These are phyloP conservation scores for Thielaviopsis ethacetica DNA, from an alignment of 2,329 filamentous ascomycete species.

Conservation along the genomic window DNA sequence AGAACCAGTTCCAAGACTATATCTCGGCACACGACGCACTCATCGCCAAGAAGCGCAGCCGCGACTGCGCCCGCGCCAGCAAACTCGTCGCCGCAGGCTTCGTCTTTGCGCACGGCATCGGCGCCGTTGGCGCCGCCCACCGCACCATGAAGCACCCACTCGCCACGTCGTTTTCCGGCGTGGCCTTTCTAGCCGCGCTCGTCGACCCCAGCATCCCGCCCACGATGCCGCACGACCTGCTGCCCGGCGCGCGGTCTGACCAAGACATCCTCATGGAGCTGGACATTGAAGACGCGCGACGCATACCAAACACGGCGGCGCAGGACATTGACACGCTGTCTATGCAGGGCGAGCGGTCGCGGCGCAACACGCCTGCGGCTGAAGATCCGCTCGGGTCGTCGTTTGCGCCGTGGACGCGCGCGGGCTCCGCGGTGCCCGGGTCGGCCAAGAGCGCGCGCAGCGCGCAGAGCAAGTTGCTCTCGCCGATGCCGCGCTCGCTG, in stretches of 20 bases:
- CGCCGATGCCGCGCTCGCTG: neutral
- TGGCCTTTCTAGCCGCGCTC: constrained; percentile 20
- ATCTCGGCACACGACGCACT: constrained; percentile 35
- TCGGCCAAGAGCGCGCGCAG: constrained; percentile 26
- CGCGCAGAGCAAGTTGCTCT: constrained; percentile 17
- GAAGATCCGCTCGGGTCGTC: constrained; percentile 46
- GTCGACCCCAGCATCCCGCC: neutral
- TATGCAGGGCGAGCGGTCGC: constrained; percentile 6
- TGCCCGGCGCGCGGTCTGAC: neutral
- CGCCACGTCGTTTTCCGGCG: constrained; percentile 26
- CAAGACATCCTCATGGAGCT: neutral
- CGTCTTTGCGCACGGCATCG: constrained; percentile 22
- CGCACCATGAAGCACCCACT: constrained; percentile 23
- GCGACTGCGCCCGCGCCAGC: constrained; percentile 21
- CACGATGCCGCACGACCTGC: neutral
- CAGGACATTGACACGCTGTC: constrained; percentile 48
- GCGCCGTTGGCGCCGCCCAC: constrained; percentile 16
- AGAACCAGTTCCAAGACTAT: constrained; percentile 25
- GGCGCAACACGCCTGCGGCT: constrained; percentile 36
- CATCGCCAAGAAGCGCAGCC: constrained; percentile 16
- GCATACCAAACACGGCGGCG: neutral
- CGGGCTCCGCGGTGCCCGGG: constrained; percentile 27
- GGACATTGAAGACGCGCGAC: constrained; percentile 1
- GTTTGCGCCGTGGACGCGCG: constrained; percentile 35
- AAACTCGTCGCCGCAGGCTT: constrained; percentile 20